Conservation (phyloP, 805 yeast species). For the Barnettozyma sucrosica region DNA sequence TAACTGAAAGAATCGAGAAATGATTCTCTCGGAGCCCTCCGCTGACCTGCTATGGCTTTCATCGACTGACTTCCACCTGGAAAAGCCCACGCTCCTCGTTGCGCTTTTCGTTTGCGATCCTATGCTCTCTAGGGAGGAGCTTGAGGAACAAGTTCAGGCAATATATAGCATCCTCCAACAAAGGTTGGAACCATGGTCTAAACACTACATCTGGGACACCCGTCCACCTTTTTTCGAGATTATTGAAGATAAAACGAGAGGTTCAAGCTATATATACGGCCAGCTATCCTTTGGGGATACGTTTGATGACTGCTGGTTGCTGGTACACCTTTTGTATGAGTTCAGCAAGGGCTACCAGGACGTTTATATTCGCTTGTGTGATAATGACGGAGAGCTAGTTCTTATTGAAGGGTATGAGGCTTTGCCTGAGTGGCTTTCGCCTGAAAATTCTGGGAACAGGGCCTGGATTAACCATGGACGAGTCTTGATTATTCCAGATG, state of each 20-base stretch:
- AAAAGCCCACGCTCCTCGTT: constrained; percentile 21
- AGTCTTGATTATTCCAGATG: constrained; percentile 35
- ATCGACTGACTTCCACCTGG: not conserved
- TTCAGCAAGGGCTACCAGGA: constrained; percentile 31
- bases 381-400: constrained; percentile 52
- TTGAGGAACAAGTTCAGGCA: constrained; percentile 9
- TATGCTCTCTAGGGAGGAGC: constrained; percentile 19
- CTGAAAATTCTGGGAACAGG: constrained; percentile 42
- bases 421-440: constrained; percentile 43
- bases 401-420: constrained; percentile 43
- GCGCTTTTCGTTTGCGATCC: constrained; percentile 29
- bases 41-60: constrained; percentile 15
- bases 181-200: constrained; percentile 32
- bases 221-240: constrained; percentile 13
- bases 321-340: constrained; percentile 35
- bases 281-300: constrained; percentile 39
- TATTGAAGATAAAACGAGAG: constrained; percentile 1
- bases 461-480: constrained; percentile 45
- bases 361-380: constrained; percentile 40
- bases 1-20: not conserved
- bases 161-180: constrained; percentile 20
- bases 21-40: constrained; percentile 2
- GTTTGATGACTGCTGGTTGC: constrained; percentile 40
- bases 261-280: constrained; percentile 27
- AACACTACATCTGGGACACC: constrained; percentile 38